Evolutionary conservation across 352 stramenopile species (phyloP).

Genomic region (Phytopythium aichiense): DNA sequence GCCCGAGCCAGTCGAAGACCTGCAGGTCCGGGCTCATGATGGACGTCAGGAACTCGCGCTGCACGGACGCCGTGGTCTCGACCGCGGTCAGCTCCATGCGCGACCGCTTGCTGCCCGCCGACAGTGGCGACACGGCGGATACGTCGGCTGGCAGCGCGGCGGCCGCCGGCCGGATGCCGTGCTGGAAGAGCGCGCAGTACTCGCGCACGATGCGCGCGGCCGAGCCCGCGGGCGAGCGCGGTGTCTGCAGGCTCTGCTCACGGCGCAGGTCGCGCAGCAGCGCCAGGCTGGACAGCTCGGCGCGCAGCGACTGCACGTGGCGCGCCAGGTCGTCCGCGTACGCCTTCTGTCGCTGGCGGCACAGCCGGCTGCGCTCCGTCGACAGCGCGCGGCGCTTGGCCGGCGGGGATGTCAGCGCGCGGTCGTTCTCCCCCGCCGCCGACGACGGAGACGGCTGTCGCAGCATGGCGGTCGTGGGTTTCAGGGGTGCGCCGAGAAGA

Average conservation of each 20-base stretch:
- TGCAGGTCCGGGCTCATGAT: slow-evolving; percentile 37
- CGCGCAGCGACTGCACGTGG: slow-evolving; percentile 30
- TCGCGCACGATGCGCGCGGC: slow-evolving; percentile 38
- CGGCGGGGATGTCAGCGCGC: background rate
- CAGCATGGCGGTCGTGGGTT: background rate
- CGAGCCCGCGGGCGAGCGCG: slow-evolving; percentile 25
- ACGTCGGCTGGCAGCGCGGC: background rate
- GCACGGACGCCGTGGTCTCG: slow-evolving; percentile 17
- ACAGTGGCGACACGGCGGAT: background rate
- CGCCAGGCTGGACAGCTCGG: slow-evolving; percentile 41
- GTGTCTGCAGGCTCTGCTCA: slow-evolving; percentile 32
- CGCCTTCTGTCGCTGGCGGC: slow-evolving; percentile 43
- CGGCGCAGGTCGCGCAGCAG: slow-evolving; percentile 33
- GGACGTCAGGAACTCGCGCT: slow-evolving; percentile 37
- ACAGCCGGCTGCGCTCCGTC: slow-evolving; percentile 47
- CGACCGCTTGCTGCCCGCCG: slow-evolving; percentile 17
- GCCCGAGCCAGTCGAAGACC: slow-evolving; percentile 41
- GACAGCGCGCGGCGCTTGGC: slow-evolving; percentile 24
- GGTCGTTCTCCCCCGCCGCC: background rate
- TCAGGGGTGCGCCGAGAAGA: background rate
- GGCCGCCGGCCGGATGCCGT: slow-evolving; percentile 21
- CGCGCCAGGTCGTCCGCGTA: slow-evolving; percentile 39
- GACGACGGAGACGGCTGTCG: background rate
- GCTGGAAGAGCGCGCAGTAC: slow-evolving; percentile 52
- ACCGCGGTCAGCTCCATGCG: background rate